Conservation (phyloP, 2,329 filamentous ascomycete species). For the Penicillium sp. region DNA sequence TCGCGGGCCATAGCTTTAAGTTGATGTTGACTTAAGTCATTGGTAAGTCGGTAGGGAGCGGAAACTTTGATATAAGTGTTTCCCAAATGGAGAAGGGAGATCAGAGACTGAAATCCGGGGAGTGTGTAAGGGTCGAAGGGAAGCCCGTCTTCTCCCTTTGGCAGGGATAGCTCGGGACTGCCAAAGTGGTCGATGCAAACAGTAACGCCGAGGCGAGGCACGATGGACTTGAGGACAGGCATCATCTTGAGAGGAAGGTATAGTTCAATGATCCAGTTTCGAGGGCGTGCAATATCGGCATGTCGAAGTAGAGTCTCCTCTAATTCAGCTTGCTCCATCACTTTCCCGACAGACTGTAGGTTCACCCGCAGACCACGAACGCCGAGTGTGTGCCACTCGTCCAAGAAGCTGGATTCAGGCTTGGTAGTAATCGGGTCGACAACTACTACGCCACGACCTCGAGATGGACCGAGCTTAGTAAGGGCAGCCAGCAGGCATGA, state of each 20-base stretch:
- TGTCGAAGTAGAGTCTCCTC: slow-evolving; percentile 46
- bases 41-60: slow-evolving; percentile 57
- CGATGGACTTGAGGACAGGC: slow-evolving; percentile 49
- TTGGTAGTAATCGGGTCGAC: slow-evolving; percentile 52
- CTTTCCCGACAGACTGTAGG: slow-evolving; percentile 53
- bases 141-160: slow-evolving; percentile 10
- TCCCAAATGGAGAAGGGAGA: slow-evolving; percentile 49
- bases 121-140: slow-evolving; percentile 47
- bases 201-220: slow-evolving; percentile 52
- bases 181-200: slow-evolving; percentile 64
- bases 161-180: slow-evolving; percentile 42
- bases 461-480: slow-evolving; percentile 47
- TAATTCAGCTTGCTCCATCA: slow-evolving; percentile 44
- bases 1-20: slow-evolving; percentile 52
- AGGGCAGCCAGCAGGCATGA: slow-evolving; percentile 59
- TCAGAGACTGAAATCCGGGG: slow-evolving; percentile 51
- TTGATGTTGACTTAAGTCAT: slow-evolving; percentile 45
- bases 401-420: slow-evolving; percentile 41
- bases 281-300: slow-evolving; percentile 50
- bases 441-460: slow-evolving; percentile 57
- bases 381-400: slow-evolving; percentile 57
- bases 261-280: slow-evolving; percentile 60
- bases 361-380: slow-evolving; percentile 63
- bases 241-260: slow-evolving; percentile 57
- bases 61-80: slow-evolving; percentile 60